phyloP scores from a whole-genome alignment of 2,329 filamentous ascomycete species.

The Ophiostoma sp. region DNA sequence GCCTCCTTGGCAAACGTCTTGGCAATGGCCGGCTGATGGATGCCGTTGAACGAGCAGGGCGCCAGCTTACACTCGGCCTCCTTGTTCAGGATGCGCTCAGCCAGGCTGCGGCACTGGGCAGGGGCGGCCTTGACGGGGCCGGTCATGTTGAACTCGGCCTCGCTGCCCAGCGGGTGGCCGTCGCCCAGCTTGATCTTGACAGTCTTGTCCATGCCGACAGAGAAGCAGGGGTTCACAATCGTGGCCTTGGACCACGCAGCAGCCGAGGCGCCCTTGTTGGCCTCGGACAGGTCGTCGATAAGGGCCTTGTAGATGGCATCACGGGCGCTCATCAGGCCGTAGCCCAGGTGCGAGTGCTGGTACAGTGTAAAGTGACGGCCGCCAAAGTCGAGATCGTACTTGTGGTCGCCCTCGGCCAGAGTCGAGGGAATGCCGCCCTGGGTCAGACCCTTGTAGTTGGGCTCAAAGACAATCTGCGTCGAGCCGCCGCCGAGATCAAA shows the following conservation, averaged over 20 bases:
- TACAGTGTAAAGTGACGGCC: slow-evolving; percentile 89
- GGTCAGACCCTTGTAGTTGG: slow-evolving; percentile 71
- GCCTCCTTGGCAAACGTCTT: slow-evolving; percentile 92
- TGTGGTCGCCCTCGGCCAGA: slow-evolving; percentile 87
- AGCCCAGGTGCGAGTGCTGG: slow-evolving; percentile 96
- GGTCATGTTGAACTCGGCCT: slow-evolving; percentile 74
- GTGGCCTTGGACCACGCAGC: slow-evolving; percentile 64
- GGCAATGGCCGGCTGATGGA: slow-evolving; percentile 85
- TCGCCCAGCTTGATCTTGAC: slow-evolving; percentile 67
- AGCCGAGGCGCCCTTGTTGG: slow-evolving; percentile 52
- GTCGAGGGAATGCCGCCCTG: slow-evolving; percentile 78
- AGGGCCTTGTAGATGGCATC: slow-evolving; percentile 75
- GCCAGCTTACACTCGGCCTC: slow-evolving; percentile 72
- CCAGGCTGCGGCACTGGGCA: slow-evolving; percentile 82
- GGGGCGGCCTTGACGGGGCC: slow-evolving; percentile 71
- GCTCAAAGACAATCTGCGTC: slow-evolving; percentile 98
- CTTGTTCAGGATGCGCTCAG: slow-evolving; percentile 88
- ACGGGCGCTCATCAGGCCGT: slow-evolving; percentile 91
- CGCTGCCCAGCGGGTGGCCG: slow-evolving; percentile 58
- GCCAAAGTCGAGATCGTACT: slow-evolving; percentile 82
- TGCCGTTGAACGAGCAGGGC: slow-evolving; percentile 97
- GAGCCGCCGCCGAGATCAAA: slow-evolving; percentile 96
- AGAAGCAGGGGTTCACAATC: slow-evolving; percentile 79
- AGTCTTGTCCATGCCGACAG: slow-evolving; percentile 68
- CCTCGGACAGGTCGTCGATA: slow-evolving; percentile 64